phyloP scores from a whole-genome alignment of 2,329 filamentous ascomycete genomes.

The Trematosphaeria pertusa region DNA sequence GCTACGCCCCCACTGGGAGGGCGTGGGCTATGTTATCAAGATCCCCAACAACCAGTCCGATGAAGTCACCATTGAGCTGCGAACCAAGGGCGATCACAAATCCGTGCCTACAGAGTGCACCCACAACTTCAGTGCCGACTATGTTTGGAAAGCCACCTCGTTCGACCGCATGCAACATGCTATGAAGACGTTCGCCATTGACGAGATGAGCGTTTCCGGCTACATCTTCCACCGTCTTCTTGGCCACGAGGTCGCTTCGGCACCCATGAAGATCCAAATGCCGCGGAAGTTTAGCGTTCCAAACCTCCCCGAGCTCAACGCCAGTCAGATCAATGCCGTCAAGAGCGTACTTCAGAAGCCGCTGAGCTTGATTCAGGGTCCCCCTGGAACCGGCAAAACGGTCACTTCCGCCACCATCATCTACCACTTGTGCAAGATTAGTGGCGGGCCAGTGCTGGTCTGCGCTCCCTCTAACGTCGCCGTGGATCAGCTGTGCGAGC shows the following conservation, averaged over 20 bases:
- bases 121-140: slow-evolving; percentile 97
- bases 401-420: slow-evolving; percentile 99
- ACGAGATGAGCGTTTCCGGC: slow-evolving; percentile 97
- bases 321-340: slow-evolving; percentile 94
- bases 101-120: slow-evolving; percentile 94
- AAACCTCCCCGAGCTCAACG: slow-evolving; percentile 91
- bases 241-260: slow-evolving; percentile 91
- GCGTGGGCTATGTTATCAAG: slow-evolving; percentile 98
- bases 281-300: slow-evolving; percentile 97
- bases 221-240: slow-evolving; percentile 98
- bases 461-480: slow-evolving; percentile 98
- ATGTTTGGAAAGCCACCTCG: slow-evolving; percentile 99
- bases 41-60: slow-evolving; percentile 99
- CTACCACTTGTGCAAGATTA: slow-evolving; percentile 95
- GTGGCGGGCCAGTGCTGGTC: slow-evolving; percentile 91
- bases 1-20: slow-evolving; percentile 90
- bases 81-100: slow-evolving; percentile 94
- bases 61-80: slow-evolving; percentile 92
- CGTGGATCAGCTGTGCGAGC: slow-evolving; percentile 96
- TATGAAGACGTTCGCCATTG: slow-evolving; percentile 98
- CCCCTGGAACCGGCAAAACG: slow-evolving; percentile 96
- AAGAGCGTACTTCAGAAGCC: slow-evolving; percentile 94
- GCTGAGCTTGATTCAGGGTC: slow-evolving; percentile 93
- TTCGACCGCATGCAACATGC: slow-evolving; percentile 99
- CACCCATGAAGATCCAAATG: slow-evolving; percentile 93